These are phyloP conservation scores for Ceratobasidium sp. DNA, from an alignment of 1,284 basidiomycete genomes.

Conservation along the genomic window DNA sequence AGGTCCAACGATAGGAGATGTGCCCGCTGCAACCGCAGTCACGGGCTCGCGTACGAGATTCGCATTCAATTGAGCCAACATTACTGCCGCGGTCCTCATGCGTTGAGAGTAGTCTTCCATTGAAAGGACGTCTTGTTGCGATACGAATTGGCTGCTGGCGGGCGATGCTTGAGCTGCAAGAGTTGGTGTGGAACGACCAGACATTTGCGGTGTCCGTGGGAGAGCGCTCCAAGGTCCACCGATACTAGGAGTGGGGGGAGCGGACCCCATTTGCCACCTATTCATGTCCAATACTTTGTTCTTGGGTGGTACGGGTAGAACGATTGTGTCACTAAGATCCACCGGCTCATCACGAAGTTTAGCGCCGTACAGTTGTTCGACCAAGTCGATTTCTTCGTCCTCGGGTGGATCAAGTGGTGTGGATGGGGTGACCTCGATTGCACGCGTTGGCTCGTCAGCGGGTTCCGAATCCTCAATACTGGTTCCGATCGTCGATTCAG, in stretches of 20 bases:
- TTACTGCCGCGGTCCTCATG: conserved; percentile 97
- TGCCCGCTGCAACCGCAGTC: conserved; percentile 49
- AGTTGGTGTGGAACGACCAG: conserved; percentile 3
- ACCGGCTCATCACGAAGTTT: conserved; percentile 72
- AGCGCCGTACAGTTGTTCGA: conserved; percentile 89
- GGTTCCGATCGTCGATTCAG: conserved; percentile 26
- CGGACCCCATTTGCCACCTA: conserved; percentile 71
- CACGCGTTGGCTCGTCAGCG: conserved; percentile 10
- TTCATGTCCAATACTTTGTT: conserved; percentile 87
- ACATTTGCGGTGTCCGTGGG: conserved; percentile 38
- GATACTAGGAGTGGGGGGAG: conserved; percentile 30
- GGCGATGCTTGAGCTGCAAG: conserved; percentile 16
- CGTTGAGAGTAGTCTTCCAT: conserved; percentile 97
- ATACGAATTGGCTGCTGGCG: conserved; percentile 32
- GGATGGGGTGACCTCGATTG: conserved; percentile 36
- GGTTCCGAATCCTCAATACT: conserved; percentile 1
- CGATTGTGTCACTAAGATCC: conserved; percentile 80
- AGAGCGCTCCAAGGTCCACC: conserved; percentile 31
- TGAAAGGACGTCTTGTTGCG: conserved; percentile 50
- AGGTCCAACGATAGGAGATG: conserved; percentile 44
- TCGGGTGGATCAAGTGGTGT: conserved; percentile 42
- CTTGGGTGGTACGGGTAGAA: conserved; percentile 80
- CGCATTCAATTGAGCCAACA: conserved; percentile 96
- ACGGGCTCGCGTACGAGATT: conserved; percentile 64
- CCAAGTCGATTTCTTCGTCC: conserved; percentile 90